Percentiles rank a stretch among this genome's conserved stretches.
phyloP scores from a whole-genome alignment of 2,329 filamentous ascomycete genomes.

The Aaosphaeria arxii region DNA sequence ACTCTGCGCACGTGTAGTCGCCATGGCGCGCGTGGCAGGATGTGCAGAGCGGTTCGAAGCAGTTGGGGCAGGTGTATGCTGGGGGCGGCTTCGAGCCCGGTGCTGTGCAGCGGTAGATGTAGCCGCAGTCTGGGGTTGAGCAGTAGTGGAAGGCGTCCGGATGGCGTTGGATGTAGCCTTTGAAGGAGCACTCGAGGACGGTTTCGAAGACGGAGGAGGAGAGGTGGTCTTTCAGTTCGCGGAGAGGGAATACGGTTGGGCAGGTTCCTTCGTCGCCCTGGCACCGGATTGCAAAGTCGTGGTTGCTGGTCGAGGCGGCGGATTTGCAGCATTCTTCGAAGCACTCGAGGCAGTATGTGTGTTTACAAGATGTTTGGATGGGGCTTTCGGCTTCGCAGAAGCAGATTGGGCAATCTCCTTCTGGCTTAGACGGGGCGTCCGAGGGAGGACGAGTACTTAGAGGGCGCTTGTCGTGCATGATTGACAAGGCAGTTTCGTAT shows the following conservation, averaged over 20 bases:
- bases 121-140: conserved; percentile 14
- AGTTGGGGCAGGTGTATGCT: conserved; percentile 14
- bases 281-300: conserved; percentile 6
- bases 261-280: conserved; percentile 3
- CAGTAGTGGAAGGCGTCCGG: conserved; percentile 13
- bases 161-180: conserved; percentile 8
- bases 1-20: conserved; percentile 3
- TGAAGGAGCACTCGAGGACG: conserved; percentile 12
- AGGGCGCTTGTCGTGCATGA: too few relatives aligned
- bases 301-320: conserved; percentile 3
- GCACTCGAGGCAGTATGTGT: conserved; percentile 14
- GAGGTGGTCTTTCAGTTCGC: conserved; percentile 4
- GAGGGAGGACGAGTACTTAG: too few relatives aligned
- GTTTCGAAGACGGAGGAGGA: conserved; percentile 2
- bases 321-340: conserved; percentile 8
- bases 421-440: too few relatives aligned
- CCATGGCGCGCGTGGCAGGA: conserved; percentile 9
- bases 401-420: conserved; percentile 5
- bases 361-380: conserved; percentile 8
- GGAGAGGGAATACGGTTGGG: background rate
- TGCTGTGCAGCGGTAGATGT: conserved; percentile 10
- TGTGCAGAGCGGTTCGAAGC: conserved; percentile 10
- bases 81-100: background rate
- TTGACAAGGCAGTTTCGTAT: too few relatives aligned
- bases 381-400: conserved; percentile 7